A percentile compares a stretch with the other conserved stretches of the same genome.
Conservation (phyloP, 176 grass and related monocot species). For the Juncus effusus region DNA sequence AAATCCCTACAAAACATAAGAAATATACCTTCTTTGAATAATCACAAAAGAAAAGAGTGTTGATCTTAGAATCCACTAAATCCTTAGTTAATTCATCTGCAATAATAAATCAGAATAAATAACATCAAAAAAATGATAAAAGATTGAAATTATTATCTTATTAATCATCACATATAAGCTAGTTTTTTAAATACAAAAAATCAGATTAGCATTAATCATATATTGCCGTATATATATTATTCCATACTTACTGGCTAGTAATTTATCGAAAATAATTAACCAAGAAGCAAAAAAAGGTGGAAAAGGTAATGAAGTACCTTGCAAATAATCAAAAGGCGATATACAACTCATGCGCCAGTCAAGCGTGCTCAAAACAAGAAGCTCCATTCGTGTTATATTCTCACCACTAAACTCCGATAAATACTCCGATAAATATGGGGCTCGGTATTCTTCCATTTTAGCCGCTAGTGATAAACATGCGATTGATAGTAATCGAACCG, state of each 20-base stretch:
- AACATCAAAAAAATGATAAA: too few species aligned
- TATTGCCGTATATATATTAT: too few species aligned
- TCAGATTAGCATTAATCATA: too few species aligned
- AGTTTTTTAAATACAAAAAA: too few species aligned
- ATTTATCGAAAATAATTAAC: too few species aligned
- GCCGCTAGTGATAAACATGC: conserved; percentile 82
- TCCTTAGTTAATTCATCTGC: conserved; percentile 44
- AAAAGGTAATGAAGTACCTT: conserved; percentile 25
- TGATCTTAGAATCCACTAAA: conserved; percentile 49
- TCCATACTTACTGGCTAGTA: too few species aligned
- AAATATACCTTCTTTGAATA: conserved; percentile 50
- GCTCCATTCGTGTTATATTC: conserved; percentile 63
- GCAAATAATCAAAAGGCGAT: conserved; percentile 69
- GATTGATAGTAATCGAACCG: conserved; percentile 48
- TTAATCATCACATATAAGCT: too few species aligned
- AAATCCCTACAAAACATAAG: not conserved
- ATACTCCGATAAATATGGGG: conserved; percentile 54
- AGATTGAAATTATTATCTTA: too few species aligned
- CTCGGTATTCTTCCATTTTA: conserved; percentile 79
- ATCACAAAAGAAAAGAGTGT: conserved; percentile 38
- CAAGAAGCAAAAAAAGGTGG: conserved; percentile 32
- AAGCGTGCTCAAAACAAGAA: conserved; percentile 75
- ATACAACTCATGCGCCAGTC: conserved; percentile 67
- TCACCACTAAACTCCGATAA: conserved; percentile 48
- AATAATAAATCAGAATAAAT: too few species aligned